These are phyloP conservation scores for Colletotrichum magnum DNA, from an alignment of 2,329 filamentous ascomycete species.

Conservation along the genomic window DNA sequence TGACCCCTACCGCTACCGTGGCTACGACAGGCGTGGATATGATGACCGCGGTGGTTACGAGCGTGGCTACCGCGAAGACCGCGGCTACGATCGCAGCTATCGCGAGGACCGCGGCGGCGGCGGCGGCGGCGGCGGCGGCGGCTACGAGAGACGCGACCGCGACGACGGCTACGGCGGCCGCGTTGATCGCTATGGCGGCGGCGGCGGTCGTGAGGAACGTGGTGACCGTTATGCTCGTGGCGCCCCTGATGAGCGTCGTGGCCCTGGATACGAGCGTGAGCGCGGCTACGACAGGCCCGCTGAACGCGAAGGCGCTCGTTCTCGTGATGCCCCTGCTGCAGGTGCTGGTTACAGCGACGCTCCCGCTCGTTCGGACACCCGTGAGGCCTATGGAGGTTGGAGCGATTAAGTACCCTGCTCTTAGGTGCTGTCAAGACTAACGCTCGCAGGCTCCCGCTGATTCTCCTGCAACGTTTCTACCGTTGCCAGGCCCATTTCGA, in stretches of 20 bases:
- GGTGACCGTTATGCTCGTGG: conserved; percentile 60
- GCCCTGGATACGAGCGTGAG: conserved; percentile 65
- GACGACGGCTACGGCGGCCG: conserved; percentile 55
- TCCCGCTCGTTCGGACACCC: conserved; percentile 58
- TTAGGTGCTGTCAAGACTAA: conserved; percentile 16
- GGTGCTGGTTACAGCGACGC: conserved; percentile 58
- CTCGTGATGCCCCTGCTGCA: conserved; percentile 55
- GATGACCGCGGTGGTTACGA: conserved; percentile 60
- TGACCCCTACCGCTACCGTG: conserved; percentile 70
- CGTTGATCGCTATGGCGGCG: conserved; percentile 58
- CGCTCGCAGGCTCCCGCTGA: conserved; percentile 47
- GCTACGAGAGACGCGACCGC: conserved; percentile 72
- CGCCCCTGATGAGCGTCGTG: conserved; percentile 54
- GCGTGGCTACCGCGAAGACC: conserved; percentile 65
- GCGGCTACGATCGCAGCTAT: conserved; percentile 62
- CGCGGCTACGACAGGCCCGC: conserved; percentile 49
- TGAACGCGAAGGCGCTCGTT: conserved; percentile 57
- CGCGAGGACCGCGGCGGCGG: conserved; percentile 62
- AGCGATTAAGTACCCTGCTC: conserved; percentile 36
- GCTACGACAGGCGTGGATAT: conserved; percentile 60
- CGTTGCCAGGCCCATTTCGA: conserved; percentile 21
- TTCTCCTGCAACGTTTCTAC: conserved; percentile 10
- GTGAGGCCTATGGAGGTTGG: conserved; percentile 62
- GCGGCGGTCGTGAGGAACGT: conserved; percentile 53
- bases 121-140: conserved; percentile 50